Base-by-base conservation (phyloP, 2,329 filamentous ascomycete species). In the Aureobasidium namibiae region DNA sequence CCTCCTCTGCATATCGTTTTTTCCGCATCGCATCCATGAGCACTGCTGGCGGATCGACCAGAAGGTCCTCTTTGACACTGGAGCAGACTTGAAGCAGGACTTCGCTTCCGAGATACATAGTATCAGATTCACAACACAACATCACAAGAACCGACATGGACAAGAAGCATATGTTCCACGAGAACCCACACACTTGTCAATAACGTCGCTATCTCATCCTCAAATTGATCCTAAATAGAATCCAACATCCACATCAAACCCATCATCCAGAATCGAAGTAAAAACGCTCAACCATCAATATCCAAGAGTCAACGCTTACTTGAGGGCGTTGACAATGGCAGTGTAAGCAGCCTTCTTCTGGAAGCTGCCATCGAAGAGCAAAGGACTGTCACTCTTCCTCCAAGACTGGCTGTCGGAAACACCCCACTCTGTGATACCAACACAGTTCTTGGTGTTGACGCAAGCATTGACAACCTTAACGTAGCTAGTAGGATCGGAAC, bases 371-470 rank as follows among this genome's bases (percentile, higher is more conserved):
- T 78, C 73, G 45, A 77, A 79, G 36, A 79, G 62, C 64, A 77
- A 63, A 8, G 76, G 76, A 8, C 46, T 71, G 23, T 57, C 61
- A 21, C 60, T 63, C 4, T 70, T 64, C 44, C 75, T 70, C 76
- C 77, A 80, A 24, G 67, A 71, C 61, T 79, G 70, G 24, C 63
- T 65, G 64, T 79, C 77, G 21, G 70, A 65, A 1, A 79, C 70
- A 26, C 77, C 77, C 77, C 85, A 88, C 41, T 85, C 81, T 0
- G 85, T 88, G 62, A 88, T 81, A 53, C 84, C 84, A 3, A 86
- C 78, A 67, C 85, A 88, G 68, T 83, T 82, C 7, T 74, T 61
- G 49, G 83, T 73, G 21, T 77, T 72, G 33, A 86, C 68, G 65
- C 86, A 89, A 7, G 80, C 84, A 49, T 81, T 77, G 9, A 70